Base-by-base conservation (phyloP, 768 basidiomycete species). In the Mycena epipterygia region DNA sequence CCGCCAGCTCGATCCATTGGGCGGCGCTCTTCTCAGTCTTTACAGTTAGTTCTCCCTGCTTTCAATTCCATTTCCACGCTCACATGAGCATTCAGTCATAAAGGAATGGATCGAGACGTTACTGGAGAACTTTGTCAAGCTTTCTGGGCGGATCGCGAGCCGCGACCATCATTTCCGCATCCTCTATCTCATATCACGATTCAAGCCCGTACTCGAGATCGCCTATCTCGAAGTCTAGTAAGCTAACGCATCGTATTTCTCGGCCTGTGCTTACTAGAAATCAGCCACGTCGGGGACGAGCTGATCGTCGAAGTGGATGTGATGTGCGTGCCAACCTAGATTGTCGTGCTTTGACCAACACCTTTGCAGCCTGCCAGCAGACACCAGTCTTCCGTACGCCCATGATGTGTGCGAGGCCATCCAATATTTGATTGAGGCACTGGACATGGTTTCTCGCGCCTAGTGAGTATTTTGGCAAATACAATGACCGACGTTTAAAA, bases 141-240 rank as follows among this genome's bases (percentile, higher is more conserved):
- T 73, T 19, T 73, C 72, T 3, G 72, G 72, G 8, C 64, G 56
- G 25, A 73, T 73, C 35, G 72, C 72, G 8, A 67, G 62, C 65
- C 63, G 41, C 57, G 72, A 73, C 27, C 68, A 73, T 17, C 65
- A 70, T 27, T 70, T 67, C 52, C 64, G 72, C 12, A 42, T 73
- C 35, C 61, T 70, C 1, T 73, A 73, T 56, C 72, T 73, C 7
- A 63, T 73, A 13, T 67, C 42, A 17, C 42, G 49, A 17, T 73
- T 73, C 56, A 37, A 70, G 25, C 72, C 72, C 21, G 72, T 73
- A 12, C 32, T 59, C 8, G 64, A 73, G 35, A 57, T 73, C 17
- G 67, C 72, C 5, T 70, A 73, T 46, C 65, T 73, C 35, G 72
- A 73, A 57, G 72, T 73, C 55, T 73, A 73, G 72, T 73, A 25